Evolutionary conservation across 176 grass and related monocot species (phyloP).

Genomic region (Musa troglodytarum): DNA sequence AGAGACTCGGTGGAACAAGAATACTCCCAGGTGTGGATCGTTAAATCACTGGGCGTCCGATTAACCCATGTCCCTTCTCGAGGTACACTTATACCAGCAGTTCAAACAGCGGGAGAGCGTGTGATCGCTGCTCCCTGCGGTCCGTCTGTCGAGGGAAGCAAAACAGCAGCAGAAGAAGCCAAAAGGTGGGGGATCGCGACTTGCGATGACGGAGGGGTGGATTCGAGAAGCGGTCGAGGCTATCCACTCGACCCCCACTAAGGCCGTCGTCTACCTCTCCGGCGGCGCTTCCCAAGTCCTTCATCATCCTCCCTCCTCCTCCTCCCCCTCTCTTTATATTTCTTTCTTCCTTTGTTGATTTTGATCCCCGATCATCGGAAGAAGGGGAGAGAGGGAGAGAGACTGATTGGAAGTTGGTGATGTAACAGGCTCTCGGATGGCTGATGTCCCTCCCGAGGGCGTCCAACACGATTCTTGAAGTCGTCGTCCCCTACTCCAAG

Average conservation of each 20-base stretch:
- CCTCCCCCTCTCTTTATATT: background rate
- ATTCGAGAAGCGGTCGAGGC: conserved; percentile 54
- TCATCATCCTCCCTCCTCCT: background rate
- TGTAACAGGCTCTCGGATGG: conserved; percentile 69
- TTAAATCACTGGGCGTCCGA: too few relatives aligned
- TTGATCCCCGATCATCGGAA: conserved; percentile 7
- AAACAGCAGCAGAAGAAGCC: background rate
- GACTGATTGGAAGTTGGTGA: background rate
- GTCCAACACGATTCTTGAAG: conserved; percentile 76
- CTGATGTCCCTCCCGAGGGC: conserved; percentile 72
- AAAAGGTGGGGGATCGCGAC: background rate
- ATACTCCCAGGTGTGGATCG: too few relatives aligned
- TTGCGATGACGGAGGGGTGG: conserved; percentile 51
- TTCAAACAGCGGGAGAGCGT: too few relatives aligned
- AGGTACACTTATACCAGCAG: too few relatives aligned
- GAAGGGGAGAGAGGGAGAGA: background rate
- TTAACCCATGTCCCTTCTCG: too few relatives aligned
- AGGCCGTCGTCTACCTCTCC: conserved; percentile 84
- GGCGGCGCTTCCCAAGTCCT: conserved; percentile 83
- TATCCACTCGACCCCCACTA: conserved; percentile 59
- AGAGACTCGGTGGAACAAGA: too few relatives aligned
- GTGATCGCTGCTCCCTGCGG: background rate
- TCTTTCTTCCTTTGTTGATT: conserved; percentile 1
- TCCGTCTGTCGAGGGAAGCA: background rate
- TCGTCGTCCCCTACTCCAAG: conserved; percentile 77